phyloP scores from a whole-genome alignment of 768 basidiomycete genomes.

The Gymnopilus junonius region DNA sequence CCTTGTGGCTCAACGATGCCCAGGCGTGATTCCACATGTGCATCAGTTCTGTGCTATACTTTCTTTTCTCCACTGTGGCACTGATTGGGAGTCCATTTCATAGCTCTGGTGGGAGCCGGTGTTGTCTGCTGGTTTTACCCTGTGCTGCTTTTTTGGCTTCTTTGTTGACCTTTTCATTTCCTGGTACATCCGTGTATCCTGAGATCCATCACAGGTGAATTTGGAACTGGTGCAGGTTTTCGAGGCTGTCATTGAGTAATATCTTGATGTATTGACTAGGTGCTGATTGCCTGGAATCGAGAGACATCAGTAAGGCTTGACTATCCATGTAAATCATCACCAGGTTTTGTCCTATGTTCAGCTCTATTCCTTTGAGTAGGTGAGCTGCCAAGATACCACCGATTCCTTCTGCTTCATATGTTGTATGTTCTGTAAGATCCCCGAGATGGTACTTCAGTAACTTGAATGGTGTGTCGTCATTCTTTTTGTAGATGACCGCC shows the following conservation, averaged over 20 bases:
- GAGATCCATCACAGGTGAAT: not conserved
- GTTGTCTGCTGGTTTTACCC: not conserved
- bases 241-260: not conserved
- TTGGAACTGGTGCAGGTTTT: not conserved
- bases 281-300: not conserved
- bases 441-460: constrained; percentile 19
- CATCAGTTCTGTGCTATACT: too few relatives aligned
- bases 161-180: not conserved
- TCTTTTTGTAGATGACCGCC: constrained; percentile 11
- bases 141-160: not conserved
- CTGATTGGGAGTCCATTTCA: not conserved
- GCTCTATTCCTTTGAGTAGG: not conserved
- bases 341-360: not conserved
- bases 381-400: constrained; percentile 20
- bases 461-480: not conserved
- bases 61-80: too few relatives aligned
- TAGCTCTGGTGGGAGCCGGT: not conserved
- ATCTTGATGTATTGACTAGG: not conserved
- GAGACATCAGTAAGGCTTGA: not conserved
- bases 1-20: too few relatives aligned
- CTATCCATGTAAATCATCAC: not conserved
- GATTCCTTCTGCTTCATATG: constrained; percentile 25
- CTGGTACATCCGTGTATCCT: not conserved
- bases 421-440: constrained; percentile 15
- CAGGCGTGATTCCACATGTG: too few relatives aligned